phyloP scores from a whole-genome alignment of 176 grass and related monocot genomes.

The Neostapfia colusana region DNA sequence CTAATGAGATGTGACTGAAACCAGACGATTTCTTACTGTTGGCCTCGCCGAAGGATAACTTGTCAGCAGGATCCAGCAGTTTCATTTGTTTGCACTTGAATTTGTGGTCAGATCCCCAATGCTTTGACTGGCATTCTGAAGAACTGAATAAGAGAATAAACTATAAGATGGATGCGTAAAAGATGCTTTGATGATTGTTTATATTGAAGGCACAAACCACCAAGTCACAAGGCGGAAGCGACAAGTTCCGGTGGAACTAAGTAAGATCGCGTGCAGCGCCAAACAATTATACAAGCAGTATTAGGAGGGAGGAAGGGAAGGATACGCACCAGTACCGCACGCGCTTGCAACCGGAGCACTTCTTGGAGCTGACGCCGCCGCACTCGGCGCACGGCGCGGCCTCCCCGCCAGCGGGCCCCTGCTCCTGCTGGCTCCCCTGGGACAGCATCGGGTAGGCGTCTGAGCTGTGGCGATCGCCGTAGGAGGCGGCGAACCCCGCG shows the following conservation, averaged over 20 bases:
- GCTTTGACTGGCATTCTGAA: constrained; percentile 69
- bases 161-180: background rate
- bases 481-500: constrained; percentile 51
- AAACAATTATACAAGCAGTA: too few species aligned
- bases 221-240: constrained; percentile 3
- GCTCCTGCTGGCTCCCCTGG: constrained; percentile 25
- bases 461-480: constrained; percentile 41
- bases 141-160: constrained; percentile 66
- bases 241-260: constrained; percentile 22
- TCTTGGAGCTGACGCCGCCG: constrained; percentile 56
- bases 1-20: constrained; percentile 52
- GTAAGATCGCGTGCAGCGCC: constrained; percentile 11
- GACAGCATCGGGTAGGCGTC: constrained; percentile 25
- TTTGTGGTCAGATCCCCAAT: constrained; percentile 78
- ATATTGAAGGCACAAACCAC: background rate
- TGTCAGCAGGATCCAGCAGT: constrained; percentile 44
- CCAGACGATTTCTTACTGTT: constrained; percentile 56
- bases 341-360: constrained; percentile 77
- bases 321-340: constrained; percentile 79
- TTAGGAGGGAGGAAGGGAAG: background rate
- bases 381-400: constrained; percentile 52
- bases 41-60: constrained; percentile 34
- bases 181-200: background rate
- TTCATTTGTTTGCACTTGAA: constrained; percentile 87
- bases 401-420: background rate